A percentile compares a stretch with the other conserved stretches of the same genome.
Evolutionary conservation across 2,329 filamentous ascomycete genomes (phyloP).

Genomic region (Cladosporium sp.): DNA sequence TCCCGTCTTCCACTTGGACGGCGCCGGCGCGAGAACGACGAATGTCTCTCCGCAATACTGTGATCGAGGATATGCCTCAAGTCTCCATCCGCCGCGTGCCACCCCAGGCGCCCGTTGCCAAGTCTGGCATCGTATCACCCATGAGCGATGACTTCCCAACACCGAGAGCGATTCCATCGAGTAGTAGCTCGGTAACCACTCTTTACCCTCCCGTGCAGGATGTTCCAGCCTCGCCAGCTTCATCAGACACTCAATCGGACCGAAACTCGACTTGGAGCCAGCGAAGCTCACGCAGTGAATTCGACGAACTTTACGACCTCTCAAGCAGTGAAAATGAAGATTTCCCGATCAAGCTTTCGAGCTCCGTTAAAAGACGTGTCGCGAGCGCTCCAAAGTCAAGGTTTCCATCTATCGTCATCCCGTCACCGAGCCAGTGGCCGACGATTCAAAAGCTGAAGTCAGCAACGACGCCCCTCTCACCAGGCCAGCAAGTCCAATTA

Average conservation of each 20-base stretch:
- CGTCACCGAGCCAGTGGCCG: constrained; percentile 51
- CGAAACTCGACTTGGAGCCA: constrained; percentile 49
- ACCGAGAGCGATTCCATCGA: constrained; percentile 17
- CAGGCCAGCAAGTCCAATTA: constrained; percentile 38
- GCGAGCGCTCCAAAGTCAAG: constrained; percentile 32
- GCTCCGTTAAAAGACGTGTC: constrained; percentile 43
- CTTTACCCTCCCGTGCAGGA: constrained; percentile 15
- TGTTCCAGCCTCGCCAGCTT: constrained; percentile 51
- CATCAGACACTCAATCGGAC: constrained; percentile 50
- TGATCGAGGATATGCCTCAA: constrained; percentile 52
- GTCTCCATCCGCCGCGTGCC: constrained; percentile 26
- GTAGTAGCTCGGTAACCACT: constrained; percentile 8
- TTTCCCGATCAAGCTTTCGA: constrained; percentile 46
- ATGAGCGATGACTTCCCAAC: constrained; percentile 57
- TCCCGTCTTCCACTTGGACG: constrained; percentile 46
- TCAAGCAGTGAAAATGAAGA: constrained; percentile 68
- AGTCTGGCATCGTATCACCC: constrained; percentile 33
- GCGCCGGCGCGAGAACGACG: constrained; percentile 51
- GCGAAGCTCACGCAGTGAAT: constrained; percentile 63
- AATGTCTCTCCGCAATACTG: constrained; percentile 50
- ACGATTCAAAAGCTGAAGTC: constrained; percentile 49
- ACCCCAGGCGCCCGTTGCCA: constrained; percentile 31
- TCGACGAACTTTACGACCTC: constrained; percentile 82
- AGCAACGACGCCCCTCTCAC: constrained; percentile 37
- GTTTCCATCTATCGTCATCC: constrained; percentile 55